A percentile compares a stretch with the other conserved stretches of the same genome.
These are phyloP conservation scores for Syzygium aromaticum DNA, from an alignment of 345 rosid genomes.

Conservation along the genomic window DNA sequence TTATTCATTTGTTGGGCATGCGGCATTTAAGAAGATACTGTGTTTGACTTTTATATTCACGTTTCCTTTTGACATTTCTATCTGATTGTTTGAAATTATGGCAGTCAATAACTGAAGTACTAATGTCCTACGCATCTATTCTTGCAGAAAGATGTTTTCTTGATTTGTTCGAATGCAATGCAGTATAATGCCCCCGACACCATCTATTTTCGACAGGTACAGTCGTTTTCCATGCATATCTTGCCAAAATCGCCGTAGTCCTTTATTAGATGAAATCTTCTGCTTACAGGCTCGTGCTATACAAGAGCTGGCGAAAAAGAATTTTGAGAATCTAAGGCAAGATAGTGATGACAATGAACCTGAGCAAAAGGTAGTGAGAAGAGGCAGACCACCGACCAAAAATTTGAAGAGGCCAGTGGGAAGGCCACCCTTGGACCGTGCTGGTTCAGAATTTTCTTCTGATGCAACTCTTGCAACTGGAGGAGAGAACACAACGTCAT, in stretches of 20 bases:
- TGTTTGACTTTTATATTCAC: neutral
- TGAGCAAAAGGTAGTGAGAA: constrained; percentile 39
- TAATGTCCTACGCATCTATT: neutral
- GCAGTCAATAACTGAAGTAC: neutral
- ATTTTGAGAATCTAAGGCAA: constrained; percentile 73
- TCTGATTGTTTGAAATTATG: neutral
- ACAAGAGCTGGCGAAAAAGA: constrained; percentile 76
- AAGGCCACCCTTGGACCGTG: constrained; percentile 34
- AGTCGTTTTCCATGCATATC: constrained; percentile 1
- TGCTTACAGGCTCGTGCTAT: constrained; percentile 68
- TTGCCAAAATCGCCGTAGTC: neutral
- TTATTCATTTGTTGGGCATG: neutral
- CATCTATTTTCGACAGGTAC: constrained; percentile 77
- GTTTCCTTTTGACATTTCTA: neutral
- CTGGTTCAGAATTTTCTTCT: constrained; percentile 32
- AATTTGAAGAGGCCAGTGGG: constrained; percentile 37
- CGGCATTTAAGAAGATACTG: neutral
- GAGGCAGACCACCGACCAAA: constrained; percentile 61
- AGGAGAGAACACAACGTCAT: constrained; percentile 21
- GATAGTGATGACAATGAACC: constrained; percentile 63
- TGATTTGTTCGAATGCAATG: constrained; percentile 87
- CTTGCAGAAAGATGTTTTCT: constrained; percentile 40
- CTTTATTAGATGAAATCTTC: constrained; percentile 3
- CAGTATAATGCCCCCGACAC: constrained; percentile 83
- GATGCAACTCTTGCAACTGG: constrained; percentile 50